phyloP scores from a whole-genome alignment of 2,329 filamentous ascomycete genomes.

The Fusarium oligoseptatum region DNA sequence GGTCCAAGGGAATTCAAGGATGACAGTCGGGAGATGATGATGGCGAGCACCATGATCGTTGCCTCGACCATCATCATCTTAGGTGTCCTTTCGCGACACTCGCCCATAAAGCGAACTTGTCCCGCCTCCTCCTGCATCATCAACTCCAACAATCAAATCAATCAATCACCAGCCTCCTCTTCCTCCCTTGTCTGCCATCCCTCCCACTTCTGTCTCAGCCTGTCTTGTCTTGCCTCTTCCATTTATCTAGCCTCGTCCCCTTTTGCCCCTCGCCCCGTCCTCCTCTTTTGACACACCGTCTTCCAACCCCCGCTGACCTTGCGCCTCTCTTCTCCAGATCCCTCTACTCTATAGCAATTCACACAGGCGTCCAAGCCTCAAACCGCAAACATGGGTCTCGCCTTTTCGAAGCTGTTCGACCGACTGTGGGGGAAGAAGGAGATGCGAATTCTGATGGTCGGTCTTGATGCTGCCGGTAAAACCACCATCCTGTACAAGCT shows the following conservation, averaged over 20 bases:
- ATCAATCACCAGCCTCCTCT: constrained; percentile 38
- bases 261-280: constrained; percentile 32
- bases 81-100: constrained; percentile 48
- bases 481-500: constrained; percentile 99
- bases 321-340: constrained; percentile 38
- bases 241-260: constrained; percentile 20
- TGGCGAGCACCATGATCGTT: constrained; percentile 16
- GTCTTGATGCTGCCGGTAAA: constrained; percentile 99
- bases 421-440: constrained; percentile 99
- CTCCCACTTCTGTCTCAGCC: constrained; percentile 34
- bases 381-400: constrained; percentile 92
- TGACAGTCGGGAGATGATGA: constrained; percentile 22
- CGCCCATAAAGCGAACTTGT: constrained; percentile 45
- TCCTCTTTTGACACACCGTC: constrained; percentile 23
- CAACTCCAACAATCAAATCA: constrained; percentile 18
- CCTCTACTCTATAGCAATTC: constrained; percentile 44
- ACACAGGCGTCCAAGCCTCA: constrained; percentile 51
- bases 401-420: constrained; percentile 96
- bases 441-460: constrained; percentile 99
- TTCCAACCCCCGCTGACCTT: constrained; percentile 33
- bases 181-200: constrained; percentile 32
- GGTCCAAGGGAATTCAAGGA: constrained; percentile 8
- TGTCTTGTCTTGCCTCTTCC: constrained; percentile 26
- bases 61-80: background rate
- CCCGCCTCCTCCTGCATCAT: constrained; percentile 39